Base-by-base conservation (phyloP, 805 yeast species). In the Ogataea thermomethanolica region DNA sequence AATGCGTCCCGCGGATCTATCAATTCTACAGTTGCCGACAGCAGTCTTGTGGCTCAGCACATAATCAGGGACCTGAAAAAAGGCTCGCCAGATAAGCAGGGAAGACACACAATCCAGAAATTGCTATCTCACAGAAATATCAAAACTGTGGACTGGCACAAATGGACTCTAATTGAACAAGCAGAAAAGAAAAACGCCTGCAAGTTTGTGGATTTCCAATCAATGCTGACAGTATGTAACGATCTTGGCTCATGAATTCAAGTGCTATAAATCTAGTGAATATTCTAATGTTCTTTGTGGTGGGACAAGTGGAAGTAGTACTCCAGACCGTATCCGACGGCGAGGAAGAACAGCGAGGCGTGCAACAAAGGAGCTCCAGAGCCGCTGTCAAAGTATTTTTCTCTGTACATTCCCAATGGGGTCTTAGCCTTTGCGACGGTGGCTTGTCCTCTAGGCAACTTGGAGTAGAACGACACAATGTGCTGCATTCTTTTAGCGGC, bases 401-500 rank as follows among this genome's bases (percentile, higher is more conserved):
- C 88, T 69, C 79, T 82, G 78, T 90, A 90, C 67, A 79, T 79
- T 46, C 82, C 86, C 50, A 81, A 62, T 53, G 84, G 76, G 48
- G 84, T 80, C 51, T 74, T 66, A 59, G 87, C 79, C 69, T 81
- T 76, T 51, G 79, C 69, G 55, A 79, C 79, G 53, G 91, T 81
- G 46, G 95, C 95, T 45, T 83, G 71, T 39, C 98, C 98, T 65
- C 88, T 90, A 64, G 99, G 99, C 59, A 91, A 79, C 56, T 88
- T 81, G 74, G 91, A 86, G 84, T 91, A 91, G 79, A 93, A 90
- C 51, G 86, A 76, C 58, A 91, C 97, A 59, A 91, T 95, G 66
- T 86, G 85, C 54, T 87, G 83, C 83, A 93, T 87, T 73, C 95
- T 87, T 78, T 88, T 87, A 57, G 98, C 98, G 59, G 91, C 84